phyloP scores from a whole-genome alignment of 2,329 filamentous ascomycete genomes.

The Claviceps spartinae region DNA sequence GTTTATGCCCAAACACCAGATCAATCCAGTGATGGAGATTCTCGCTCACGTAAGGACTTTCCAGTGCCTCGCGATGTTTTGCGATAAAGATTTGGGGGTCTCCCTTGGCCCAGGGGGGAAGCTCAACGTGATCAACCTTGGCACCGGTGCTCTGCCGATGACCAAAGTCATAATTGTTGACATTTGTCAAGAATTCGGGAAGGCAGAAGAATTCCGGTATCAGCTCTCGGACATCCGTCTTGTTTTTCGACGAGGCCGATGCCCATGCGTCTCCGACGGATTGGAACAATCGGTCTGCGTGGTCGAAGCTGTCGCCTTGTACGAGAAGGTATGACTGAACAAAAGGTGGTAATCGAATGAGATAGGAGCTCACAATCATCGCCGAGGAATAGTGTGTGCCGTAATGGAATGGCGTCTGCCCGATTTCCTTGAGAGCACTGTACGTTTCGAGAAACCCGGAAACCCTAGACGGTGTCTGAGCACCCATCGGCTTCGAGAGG shows the following conservation, averaged over 20 bases:
- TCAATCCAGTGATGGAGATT: conserved; percentile 93
- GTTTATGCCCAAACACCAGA: conserved; percentile 85
- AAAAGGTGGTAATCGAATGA: conserved; percentile 90
- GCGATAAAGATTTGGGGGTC: conserved; percentile 91
- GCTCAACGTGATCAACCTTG: conserved; percentile 68
- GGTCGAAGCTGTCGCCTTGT: conserved; percentile 92
- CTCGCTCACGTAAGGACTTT: conserved; percentile 83
- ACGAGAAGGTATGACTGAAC: conserved; percentile 89
- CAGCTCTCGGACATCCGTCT: conserved; percentile 86
- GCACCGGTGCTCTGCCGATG: conserved; percentile 66
- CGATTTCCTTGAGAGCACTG: conserved; percentile 79
- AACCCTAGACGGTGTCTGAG: conserved; percentile 65
- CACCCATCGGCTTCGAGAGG: conserved; percentile 90
- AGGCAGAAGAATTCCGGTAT: conserved; percentile 97
- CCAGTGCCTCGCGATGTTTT: conserved; percentile 88
- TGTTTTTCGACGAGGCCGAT: conserved; percentile 78
- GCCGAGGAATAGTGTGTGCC: conserved; percentile 97
- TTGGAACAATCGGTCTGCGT: conserved; percentile 89
- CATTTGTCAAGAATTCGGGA: conserved; percentile 86
- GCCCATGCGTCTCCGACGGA: conserved; percentile 85
- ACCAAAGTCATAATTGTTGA: conserved; percentile 91
- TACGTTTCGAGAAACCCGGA: conserved; percentile 74
- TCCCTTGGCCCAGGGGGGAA: conserved; percentile 95
- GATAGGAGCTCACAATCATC: conserved; percentile 95
- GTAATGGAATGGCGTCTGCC: conserved; percentile 87